Evolutionary conservation across 2,329 filamentous ascomycete species (phyloP), one percentile per base, ranked within the genome.

Genomic region (Diaporthe australafricana): DNA sequence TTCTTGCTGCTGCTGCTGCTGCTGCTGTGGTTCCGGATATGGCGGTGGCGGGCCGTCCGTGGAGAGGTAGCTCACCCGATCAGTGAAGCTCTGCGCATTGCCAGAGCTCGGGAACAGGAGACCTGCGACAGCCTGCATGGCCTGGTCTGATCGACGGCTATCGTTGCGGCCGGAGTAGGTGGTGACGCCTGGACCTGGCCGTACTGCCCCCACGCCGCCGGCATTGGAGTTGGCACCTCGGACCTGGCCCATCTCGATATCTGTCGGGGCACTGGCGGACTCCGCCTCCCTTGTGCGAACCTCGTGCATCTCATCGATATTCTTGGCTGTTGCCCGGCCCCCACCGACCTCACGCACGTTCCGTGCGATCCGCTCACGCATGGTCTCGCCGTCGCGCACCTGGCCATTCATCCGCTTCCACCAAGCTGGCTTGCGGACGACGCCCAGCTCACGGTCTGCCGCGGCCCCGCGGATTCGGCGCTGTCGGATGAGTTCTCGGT

Each of bases 401-500:
- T 88, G 84, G 60, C 84, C 85, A 53, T 85, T 84, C 53, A 86
- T 78, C 52, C 88, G 85, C 22, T 83, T 84, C 92, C 92, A 94
- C 92, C 92, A 94, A 7, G 86, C 85, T 0, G 92, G 92, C 78
- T 90, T 91, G 67, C 85, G 83, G 12, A 86, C 83, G 67, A 91
- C 81, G 66, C 91, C 90, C 12, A 94, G 85, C 68, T 92, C 89
- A 7, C 83, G 84, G 77, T 94, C 90, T 22, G 87, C 80, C 30
- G 83, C 80, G 5, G 83, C 82, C 8, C 89, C 90, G 11, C 91
- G 87, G 42, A 84, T 80, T 5, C 88, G 86, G 63, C 92, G 87
- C 79, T 93, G 90, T 38, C 86, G 83, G 42, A 92, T 87, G n/a
- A 94, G 85, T 67, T 90, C 85, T 70, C 85, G 86, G 77, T 95